A percentile compares a stretch with the other conserved stretches of the same genome.
These are phyloP conservation scores for Keithomyces neogunnii DNA, from an alignment of 2,329 filamentous ascomycete genomes.

Conservation along the genomic window DNA sequence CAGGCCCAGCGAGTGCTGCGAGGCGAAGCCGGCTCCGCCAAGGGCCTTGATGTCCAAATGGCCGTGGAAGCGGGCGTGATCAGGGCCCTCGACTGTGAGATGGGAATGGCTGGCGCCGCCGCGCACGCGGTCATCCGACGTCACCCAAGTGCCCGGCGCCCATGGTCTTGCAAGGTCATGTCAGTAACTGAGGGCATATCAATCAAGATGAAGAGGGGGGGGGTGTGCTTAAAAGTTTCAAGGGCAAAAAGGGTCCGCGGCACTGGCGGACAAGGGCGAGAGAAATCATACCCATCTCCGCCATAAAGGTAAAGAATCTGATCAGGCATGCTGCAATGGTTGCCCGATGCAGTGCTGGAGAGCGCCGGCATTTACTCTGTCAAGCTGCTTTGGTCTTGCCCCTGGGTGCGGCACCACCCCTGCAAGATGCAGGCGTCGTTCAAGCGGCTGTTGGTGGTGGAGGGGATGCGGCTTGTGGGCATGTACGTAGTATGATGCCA, in stretches of 20 bases:
- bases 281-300: constrained; percentile 26
- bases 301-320: constrained; percentile 29
- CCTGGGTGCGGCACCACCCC: neutral
- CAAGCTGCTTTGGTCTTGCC: neutral
- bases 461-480: neutral
- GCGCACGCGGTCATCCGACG: constrained; percentile 68
- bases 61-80: constrained; percentile 55
- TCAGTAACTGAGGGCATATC: neutral
- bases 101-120: constrained; percentile 57
- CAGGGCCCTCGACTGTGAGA: constrained; percentile 25
- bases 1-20: constrained; percentile 58
- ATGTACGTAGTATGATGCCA: too few species aligned
- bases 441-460: neutral
- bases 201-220: neutral
- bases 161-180: constrained; percentile 38
- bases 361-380: neutral
- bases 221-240: neutral
- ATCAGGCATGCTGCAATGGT: constrained; percentile 9
- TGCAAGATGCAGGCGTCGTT: neutral
- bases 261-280: neutral
- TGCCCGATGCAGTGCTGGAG: neutral
- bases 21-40: constrained; percentile 75
- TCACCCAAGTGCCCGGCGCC: constrained; percentile 53
- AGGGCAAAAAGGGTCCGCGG: neutral
- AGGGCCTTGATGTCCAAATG: constrained; percentile 65